These are phyloP conservation scores for Nitzschia putrida DNA, from an alignment of 108 stramenopile genomes.

Conservation along the genomic window DNA sequence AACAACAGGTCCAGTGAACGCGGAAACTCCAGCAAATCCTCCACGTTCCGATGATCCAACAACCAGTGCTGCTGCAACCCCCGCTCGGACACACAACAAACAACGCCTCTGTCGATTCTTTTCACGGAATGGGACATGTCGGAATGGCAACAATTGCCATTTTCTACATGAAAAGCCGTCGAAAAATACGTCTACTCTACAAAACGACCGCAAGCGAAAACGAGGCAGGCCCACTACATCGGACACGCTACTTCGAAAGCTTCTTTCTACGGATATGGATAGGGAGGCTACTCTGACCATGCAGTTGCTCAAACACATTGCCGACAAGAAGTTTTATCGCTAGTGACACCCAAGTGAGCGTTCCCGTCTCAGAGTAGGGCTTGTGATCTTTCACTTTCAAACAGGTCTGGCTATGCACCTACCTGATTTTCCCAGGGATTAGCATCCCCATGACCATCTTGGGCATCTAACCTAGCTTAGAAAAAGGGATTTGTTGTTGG, in stretches of 20 bases:
- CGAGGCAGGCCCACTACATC: conserved; percentile 26
- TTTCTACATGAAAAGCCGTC: conserved; percentile 44
- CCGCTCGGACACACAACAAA: background rate
- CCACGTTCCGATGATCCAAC: background rate
- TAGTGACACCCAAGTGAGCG: too few relatives aligned
- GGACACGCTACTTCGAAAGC: conserved; percentile 61
- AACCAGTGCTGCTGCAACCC: too few relatives aligned
- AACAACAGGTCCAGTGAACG: background rate
- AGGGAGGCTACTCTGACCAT: conserved; percentile 71
- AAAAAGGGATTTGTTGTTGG: too few relatives aligned
- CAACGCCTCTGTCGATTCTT: conserved; percentile 51
- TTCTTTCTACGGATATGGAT: conserved; percentile 70
- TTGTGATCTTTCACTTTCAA: too few relatives aligned
- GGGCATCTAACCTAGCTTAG: too few relatives aligned
- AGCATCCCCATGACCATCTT: too few relatives aligned
- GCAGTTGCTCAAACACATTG: conserved; percentile 77
- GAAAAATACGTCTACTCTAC: background rate
- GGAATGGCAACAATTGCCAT: conserved; percentile 47
- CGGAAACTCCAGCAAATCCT: background rate
- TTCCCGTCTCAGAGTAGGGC: too few relatives aligned
- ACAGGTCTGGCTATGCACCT: too few relatives aligned
- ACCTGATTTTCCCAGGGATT: too few relatives aligned
- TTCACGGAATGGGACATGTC: conserved; percentile 50
- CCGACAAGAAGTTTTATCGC: conserved; percentile 63
- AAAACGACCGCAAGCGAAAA: conserved; percentile 23